These are phyloP conservation scores for Lithocarpus polystachyus DNA, from an alignment of 306 rosid species.

Conservation along the genomic window DNA sequence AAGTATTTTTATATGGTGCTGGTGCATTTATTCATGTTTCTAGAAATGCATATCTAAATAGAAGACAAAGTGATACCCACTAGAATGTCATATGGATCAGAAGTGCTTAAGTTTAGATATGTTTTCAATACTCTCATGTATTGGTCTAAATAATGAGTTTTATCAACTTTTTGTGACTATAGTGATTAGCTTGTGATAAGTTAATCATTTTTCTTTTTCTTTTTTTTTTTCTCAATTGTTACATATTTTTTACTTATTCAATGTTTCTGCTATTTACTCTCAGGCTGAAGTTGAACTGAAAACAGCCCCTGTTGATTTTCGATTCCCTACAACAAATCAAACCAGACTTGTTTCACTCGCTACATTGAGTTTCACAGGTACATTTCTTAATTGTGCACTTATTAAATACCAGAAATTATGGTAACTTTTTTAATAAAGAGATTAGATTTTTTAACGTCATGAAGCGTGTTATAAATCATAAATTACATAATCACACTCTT, in stretches of 20 bases:
- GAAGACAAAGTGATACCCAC: no score
- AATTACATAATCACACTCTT: neutral
- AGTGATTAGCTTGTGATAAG: neutral
- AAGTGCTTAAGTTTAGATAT: neutral
- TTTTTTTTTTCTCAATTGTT: neutral
- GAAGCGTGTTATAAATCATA: neutral
- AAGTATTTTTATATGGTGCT: neutral
- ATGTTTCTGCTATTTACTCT: conserved; percentile 23
- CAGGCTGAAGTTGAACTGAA: conserved; percentile 64
- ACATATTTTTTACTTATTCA: neutral
- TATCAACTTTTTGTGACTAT: neutral
- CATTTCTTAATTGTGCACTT: conserved; percentile 4
- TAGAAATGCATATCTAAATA: no score
- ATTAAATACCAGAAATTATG: conserved; percentile 1
- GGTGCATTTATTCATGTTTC: no score
- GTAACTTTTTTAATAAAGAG: conserved; percentile 1
- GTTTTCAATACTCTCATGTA: neutral
- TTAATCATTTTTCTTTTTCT: neutral
- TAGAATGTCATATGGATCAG: neutral
- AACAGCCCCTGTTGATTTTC: conserved; percentile 93
- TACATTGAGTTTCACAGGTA: conserved; percentile 91
- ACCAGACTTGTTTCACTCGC: conserved; percentile 88
- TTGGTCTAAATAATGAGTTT: neutral
- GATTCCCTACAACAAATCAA: conserved; percentile 93
- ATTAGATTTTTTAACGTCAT: conserved; percentile 3